Conservation (phyloP, 2,329 filamentous ascomycete species). For the Septoria petroselini region DNA sequence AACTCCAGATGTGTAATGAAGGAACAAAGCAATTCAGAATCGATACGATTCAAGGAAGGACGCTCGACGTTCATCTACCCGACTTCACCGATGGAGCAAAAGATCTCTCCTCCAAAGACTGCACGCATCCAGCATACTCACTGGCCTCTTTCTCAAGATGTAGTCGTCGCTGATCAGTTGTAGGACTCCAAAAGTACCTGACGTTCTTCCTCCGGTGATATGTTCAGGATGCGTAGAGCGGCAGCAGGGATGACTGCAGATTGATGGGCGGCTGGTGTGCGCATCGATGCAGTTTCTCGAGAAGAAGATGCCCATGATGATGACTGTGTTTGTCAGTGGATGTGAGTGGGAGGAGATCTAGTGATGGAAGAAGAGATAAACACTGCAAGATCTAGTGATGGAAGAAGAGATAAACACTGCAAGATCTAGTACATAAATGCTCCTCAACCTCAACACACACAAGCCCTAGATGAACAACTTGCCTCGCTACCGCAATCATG, state of each 20-base stretch:
- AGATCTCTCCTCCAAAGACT: too few relatives aligned
- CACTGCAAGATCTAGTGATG: neutral
- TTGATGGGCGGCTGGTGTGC: neutral
- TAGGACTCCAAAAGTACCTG: conserved; percentile 4
- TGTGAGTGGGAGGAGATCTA: neutral
- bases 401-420: neutral
- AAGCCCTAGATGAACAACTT: neutral
- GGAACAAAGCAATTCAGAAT: too few relatives aligned
- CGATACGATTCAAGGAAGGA: too few relatives aligned
- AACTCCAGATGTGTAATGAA: too few relatives aligned
- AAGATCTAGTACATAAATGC: too few relatives aligned
- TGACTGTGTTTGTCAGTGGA: neutral
- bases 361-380: too few relatives aligned
- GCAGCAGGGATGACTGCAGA: conserved; percentile 1
- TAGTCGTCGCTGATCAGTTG: neutral
- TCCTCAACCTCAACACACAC: too few relatives aligned
- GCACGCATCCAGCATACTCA: too few relatives aligned
- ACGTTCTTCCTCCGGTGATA: neutral
- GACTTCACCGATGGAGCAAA: too few relatives aligned
- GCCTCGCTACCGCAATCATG: too few relatives aligned
- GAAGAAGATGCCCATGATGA: neutral
- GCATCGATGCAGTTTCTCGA: neutral
- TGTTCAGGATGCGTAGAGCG: neutral
- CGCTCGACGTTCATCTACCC: too few relatives aligned
- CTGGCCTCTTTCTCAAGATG: neutral